Evolutionary conservation across 352 stramenopile genomes (phyloP).

Genomic region (Globisporangium paroecandrum): DNA sequence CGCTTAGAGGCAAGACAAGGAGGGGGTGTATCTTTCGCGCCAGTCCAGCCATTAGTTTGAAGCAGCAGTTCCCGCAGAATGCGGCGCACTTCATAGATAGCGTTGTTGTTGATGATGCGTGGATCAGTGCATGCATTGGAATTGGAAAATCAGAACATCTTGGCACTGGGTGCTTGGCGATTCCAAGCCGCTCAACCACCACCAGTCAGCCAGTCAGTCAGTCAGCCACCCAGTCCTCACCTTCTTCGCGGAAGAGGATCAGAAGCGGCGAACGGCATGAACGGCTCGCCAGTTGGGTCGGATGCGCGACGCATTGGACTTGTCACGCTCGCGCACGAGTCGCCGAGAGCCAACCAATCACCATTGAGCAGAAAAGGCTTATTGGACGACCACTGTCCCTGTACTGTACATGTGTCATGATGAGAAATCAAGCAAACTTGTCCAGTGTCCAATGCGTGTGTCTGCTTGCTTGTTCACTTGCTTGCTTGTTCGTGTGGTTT

Average conservation of each 20-base stretch:
- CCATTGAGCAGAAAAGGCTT: not conserved
- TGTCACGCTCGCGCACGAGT: not conserved
- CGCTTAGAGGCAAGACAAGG: not conserved
- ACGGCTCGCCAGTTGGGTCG: not conserved
- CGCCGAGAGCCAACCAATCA: constrained; percentile 12
- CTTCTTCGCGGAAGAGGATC: not conserved
- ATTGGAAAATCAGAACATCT: not conserved
- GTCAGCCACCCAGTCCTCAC: not conserved
- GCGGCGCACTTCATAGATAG: not conserved
- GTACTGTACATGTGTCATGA: not conserved
- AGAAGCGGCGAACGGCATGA: constrained; percentile 9
- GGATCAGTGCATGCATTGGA: not conserved
- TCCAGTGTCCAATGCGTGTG: not conserved
- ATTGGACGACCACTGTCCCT: not conserved
- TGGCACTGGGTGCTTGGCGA: not conserved
- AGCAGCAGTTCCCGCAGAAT: constrained; percentile 4
- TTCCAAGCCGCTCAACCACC: not conserved
- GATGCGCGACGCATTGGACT: constrained; percentile 4
- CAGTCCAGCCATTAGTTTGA: not conserved
- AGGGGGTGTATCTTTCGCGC: not conserved
- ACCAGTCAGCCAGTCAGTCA: not conserved
- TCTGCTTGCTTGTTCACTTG: not conserved
- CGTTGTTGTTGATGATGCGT: not conserved
- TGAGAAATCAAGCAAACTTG: constrained; percentile 4
- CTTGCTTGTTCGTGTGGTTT: not conserved